Base-by-base conservation (phyloP, 164 flowering plant genomes). In the Aristolochia fimbriata region DNA sequence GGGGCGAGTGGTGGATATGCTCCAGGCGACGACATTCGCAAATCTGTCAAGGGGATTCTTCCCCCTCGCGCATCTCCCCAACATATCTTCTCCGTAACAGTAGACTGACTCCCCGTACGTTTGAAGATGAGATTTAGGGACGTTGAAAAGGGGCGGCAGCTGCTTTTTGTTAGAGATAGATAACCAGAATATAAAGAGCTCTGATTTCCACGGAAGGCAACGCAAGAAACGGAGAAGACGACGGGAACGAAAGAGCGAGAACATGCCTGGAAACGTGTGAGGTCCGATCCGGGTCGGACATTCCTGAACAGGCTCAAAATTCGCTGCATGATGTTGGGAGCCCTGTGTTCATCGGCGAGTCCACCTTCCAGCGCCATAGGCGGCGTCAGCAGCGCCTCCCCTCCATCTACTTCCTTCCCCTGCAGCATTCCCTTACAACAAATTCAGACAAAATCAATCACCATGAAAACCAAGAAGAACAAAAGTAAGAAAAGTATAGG, bases 91-190 rank as follows among this genome's bases (percentile, higher is more conserved):
- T 7, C 69, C 63, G 22, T 65, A 31, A 56, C 88, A 77, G 55
- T 88, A 92, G 12, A 87, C 82, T 1, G 81, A 62, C 67, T 92
- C 98, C 0, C 96, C 96, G 43, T 73, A 81, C 45, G 81, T 78
- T 47, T 88, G 96, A n/a, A 88, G 86, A 27, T 85, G 88, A 46
- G 96, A 88, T 66, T 88, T 92, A 11, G 98, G 98, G 27, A 85
- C 48, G 71, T 92, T 92, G 77, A 92, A 87, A 1, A 58, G 59
- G 9, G 96, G 91, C 5, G 95, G 82, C 59, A 92, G 71, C 96
- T 92, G 81, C 51, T 71, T n/a, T n/a, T n/a, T n/a, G n/a, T n/a
- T n/a, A n/a, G n/a, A n/a, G n/a, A n/a, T n/a, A n/a, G n/a, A n/a
- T n/a, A n/a, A n/a, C n/a, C n/a, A n/a, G n/a, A n/a, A n/a, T n/a